These are phyloP conservation scores for Inga oerstediana DNA, from an alignment of 306 rosid genomes.

Conservation along the genomic window DNA sequence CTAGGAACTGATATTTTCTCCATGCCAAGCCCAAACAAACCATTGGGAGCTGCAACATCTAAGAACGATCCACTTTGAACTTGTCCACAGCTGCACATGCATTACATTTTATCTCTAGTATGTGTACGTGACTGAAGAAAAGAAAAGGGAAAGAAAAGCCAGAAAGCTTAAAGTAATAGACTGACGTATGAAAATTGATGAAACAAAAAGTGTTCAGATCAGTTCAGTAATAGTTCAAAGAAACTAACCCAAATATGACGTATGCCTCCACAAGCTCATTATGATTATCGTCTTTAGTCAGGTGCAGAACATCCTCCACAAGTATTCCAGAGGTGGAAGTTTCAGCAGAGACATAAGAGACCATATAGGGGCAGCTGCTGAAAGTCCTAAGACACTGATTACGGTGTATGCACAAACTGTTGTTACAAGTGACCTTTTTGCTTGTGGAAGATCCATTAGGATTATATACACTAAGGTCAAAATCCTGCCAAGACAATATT, in stretches of 20 bases:
- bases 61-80: constrained; percentile 90
- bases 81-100: constrained; percentile 80
- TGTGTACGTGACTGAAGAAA: neutral
- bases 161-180: constrained; percentile 22
- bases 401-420: constrained; percentile 64
- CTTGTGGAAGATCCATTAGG: constrained; percentile 82
- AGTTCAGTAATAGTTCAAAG: constrained; percentile 16
- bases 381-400: constrained; percentile 61
- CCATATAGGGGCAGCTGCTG: constrained; percentile 82
- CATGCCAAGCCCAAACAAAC: constrained; percentile 97
- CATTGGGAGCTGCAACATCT: constrained; percentile 94
- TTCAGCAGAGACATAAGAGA: constrained; percentile 86
- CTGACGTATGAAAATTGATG: neutral
- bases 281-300: constrained; percentile 59
- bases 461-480: constrained; percentile 74
- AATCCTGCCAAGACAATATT: constrained; percentile 52
- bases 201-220: constrained; percentile 13
- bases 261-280: constrained; percentile 67
- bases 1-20: constrained; percentile 97
- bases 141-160: constrained; percentile 2
- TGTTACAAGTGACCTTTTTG: constrained; percentile 75
- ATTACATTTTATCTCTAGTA: constrained; percentile 19
- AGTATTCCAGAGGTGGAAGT: constrained; percentile 85
- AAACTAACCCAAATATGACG: constrained; percentile 84
- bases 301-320: constrained; percentile 84